Percentiles rank a stretch among this genome's conserved stretches.
Conservation (phyloP, 1,284 basidiomycete species). For the Tetrapyrgos nigripes region DNA sequence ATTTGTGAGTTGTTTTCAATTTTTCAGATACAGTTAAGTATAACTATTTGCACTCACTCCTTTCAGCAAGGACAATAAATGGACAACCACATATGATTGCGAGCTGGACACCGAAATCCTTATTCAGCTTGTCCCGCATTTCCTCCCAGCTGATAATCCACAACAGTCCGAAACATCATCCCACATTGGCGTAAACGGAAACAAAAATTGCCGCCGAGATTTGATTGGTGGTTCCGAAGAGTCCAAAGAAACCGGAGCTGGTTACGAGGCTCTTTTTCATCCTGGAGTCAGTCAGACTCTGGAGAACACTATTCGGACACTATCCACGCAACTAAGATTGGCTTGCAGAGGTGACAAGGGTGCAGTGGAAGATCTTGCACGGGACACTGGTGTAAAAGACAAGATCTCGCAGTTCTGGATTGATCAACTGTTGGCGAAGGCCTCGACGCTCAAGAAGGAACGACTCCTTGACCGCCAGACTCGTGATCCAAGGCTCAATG, state of each 20-base stretch:
- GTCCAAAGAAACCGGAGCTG: slow-evolving; percentile 25
- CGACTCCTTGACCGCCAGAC: not conserved
- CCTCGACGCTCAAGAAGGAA: slow-evolving; percentile 15
- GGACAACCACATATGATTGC: not conserved
- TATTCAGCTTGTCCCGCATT: slow-evolving; percentile 4
- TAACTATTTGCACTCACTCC: not conserved
- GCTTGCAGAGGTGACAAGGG: slow-evolving; percentile 23
- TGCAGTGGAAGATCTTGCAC: slow-evolving; percentile 19
- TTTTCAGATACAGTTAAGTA: not conserved
- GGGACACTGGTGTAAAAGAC: slow-evolving; percentile 35
- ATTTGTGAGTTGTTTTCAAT: slow-evolving; percentile 21
- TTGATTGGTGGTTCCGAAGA: slow-evolving; percentile 25
- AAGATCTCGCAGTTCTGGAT: slow-evolving; percentile 32
- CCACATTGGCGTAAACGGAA: slow-evolving; percentile 31
- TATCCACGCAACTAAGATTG: slow-evolving; percentile 21
- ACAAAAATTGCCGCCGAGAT: slow-evolving; percentile 30
- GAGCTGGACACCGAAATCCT: slow-evolving; percentile 1
- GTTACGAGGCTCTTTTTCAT: slow-evolving; percentile 22
- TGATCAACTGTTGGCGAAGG: slow-evolving; percentile 21
- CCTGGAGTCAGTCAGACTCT: slow-evolving; percentile 14
- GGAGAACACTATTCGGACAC: slow-evolving; percentile 7
- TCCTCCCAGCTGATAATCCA: slow-evolving; percentile 18
- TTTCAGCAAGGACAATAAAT: not conserved
- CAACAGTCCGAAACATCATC: slow-evolving; percentile 16
- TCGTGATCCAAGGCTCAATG: not conserved